Percentiles rank a stretch among this genome's conserved stretches.
These are phyloP conservation scores for Papilionanthe hybrid DNA, from an alignment of 116 monocot genomes.

Conservation along the genomic window DNA sequence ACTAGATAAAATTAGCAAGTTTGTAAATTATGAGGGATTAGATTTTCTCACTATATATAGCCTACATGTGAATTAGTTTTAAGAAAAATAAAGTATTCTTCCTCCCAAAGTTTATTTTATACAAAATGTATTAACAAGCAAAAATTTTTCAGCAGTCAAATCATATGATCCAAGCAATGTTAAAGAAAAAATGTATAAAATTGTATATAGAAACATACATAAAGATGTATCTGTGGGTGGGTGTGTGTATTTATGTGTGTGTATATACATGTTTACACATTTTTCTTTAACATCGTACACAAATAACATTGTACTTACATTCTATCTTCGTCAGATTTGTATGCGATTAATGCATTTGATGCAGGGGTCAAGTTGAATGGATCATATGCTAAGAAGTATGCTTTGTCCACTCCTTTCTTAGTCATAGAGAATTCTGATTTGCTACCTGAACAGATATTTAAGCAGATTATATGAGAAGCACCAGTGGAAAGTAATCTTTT, in stretches of 20 bases:
- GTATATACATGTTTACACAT: no score
- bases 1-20: no score
- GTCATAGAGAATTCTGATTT: conserved; percentile 44
- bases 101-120: no score
- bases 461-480: conserved; percentile 38
- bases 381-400: conserved; percentile 51
- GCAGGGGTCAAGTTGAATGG: conserved; percentile 34
- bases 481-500: conserved; percentile 39
- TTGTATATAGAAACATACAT: background rate
- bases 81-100: no score
- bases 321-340: conserved; percentile 40
- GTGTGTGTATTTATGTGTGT: no score
- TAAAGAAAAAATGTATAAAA: background rate
- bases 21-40: no score
- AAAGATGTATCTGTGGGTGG: no score
- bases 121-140: background rate
- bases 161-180: background rate
- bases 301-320: conserved; percentile 29
- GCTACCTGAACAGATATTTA: conserved; percentile 32
- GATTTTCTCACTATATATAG: no score
- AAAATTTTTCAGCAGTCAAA: background rate
- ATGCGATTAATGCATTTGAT: conserved; percentile 35
- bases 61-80: no score
- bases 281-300: no score
- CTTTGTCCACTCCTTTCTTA: conserved; percentile 39